phyloP scores from a whole-genome alignment of 73 alveolate species.

The Tetrahymena elliotti region DNA sequence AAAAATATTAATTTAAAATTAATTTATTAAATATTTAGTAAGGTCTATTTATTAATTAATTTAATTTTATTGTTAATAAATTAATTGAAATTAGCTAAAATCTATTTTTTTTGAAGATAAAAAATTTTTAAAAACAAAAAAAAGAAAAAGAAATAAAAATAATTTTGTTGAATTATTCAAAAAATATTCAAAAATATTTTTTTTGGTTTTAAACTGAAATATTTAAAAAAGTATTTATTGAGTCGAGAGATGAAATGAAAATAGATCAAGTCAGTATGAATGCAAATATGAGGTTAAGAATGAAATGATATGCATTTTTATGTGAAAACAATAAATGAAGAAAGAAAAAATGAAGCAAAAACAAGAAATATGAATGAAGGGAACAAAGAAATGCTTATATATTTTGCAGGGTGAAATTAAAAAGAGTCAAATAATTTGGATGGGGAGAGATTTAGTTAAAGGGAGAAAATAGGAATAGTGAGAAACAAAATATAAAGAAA shows the following conservation, averaged over 20 bases:
- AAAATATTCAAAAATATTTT: too few relatives aligned
- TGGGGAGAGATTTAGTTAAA: constrained; percentile 1
- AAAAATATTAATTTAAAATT: too few relatives aligned
- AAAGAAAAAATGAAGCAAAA: background rate
- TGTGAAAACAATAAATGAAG: background rate
- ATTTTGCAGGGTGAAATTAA: background rate
- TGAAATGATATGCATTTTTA: background rate
- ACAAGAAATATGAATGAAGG: background rate
- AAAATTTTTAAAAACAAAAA: too few relatives aligned
- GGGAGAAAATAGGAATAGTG: background rate
- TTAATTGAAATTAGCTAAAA: too few relatives aligned
- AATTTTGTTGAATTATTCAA: too few relatives aligned
- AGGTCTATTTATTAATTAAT: too few relatives aligned
- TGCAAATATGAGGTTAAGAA: background rate
- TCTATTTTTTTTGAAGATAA: too few relatives aligned
- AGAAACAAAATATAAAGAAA: background rate
- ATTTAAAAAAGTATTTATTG: too few relatives aligned
- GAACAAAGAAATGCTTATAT: background rate
- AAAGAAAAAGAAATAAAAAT: too few relatives aligned
- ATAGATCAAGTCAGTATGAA: background rate
- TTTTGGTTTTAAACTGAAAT: too few relatives aligned
- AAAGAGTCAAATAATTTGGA: background rate
- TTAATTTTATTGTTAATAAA: too few relatives aligned
- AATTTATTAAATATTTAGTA: too few relatives aligned
- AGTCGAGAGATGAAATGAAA: background rate